Base-by-base conservation (phyloP, 345 rosid species). In the Cardamine resedifolia region DNA sequence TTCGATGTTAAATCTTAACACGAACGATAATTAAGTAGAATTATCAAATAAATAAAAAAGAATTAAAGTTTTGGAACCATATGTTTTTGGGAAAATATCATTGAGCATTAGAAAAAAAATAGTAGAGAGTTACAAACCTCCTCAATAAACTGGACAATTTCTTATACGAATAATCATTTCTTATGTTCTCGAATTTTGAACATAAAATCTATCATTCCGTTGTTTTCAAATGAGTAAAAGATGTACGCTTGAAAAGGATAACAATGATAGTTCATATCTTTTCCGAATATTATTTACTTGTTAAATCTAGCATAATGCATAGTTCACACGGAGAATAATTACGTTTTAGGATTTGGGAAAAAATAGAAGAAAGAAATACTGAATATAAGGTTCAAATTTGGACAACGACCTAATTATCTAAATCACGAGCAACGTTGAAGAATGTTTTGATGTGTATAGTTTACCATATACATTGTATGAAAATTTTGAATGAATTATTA, bases 361-460 rank as follows among this genome's bases (percentile, higher is more conserved):
- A 36, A 36, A 1, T 11, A 10, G 41, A 36, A 11, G 15, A 36
- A 34, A 45, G 12, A 26, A 5, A 19, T 12, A 24, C 16, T 51
- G 11, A 50, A 48, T 34, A 16, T 11, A 51, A 51, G 14, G n/a
- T 19, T 62, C 2, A 3, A 6, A 15, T 44, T 44, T 56, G 34
- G 71, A 75, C 74, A 68, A 75, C 79, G 79, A 68, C 79, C 74
- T 68, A 75, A 75, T 75, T 23, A 68, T 69, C 19, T 55, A 64
- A 63, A 34, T 34, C 66, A 55, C 20, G 19, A 76, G 53, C 66
- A 63, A 53, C 6, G 34, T 53, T 63, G 75, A 63, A 55, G 75
- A 76, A 76, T 76, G 79, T 76, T 63, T 63, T 69, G 79, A 76
- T 69, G 79, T 63, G 44, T 70, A 47, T 70, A 45, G 71, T 76